A percentile compares a stretch with the other conserved stretches of the same genome.
Evolutionary conservation across 441 rosid genomes (phyloP).

Genomic region (Eutrema salsugineum): DNA sequence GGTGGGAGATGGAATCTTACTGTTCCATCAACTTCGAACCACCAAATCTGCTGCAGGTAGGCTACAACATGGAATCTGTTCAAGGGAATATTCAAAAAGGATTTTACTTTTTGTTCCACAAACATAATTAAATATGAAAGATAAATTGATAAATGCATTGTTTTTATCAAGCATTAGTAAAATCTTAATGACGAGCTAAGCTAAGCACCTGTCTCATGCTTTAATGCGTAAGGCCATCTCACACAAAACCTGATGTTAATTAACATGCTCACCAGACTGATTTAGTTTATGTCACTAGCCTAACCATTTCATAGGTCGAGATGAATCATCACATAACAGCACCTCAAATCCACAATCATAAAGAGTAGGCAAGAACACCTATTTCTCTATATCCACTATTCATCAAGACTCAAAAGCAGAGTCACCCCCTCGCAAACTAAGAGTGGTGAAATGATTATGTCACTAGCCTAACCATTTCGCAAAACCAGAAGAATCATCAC

Average conservation of each 20-base stretch:
- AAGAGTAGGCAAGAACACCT: not conserved
- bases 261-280: not conserved
- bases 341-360: not conserved
- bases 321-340: not conserved
- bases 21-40: constrained; percentile 86
- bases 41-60: constrained; percentile 90
- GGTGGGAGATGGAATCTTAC: constrained; percentile 64
- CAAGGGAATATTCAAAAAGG: not conserved
- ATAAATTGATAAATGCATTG: not conserved
- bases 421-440: not conserved
- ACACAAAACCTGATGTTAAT: not conserved
- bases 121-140: not conserved
- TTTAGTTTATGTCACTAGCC: not conserved
- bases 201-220: not conserved
- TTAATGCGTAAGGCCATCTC: not conserved
- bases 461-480: not conserved
- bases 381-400: not conserved
- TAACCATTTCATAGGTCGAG: not conserved
- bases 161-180: not conserved
- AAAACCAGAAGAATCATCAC: not conserved
- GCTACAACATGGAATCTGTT: constrained; percentile 79
- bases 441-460: no score
- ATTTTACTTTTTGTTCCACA: not conserved
- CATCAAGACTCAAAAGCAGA: not conserved
- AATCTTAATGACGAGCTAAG: not conserved